A percentile compares a stretch with the other conserved stretches of the same genome.
These are phyloP conservation scores for Takakia lepidozioides DNA, from an alignment of 225 moss, liverwort and hornwort species.

Conservation along the genomic window DNA sequence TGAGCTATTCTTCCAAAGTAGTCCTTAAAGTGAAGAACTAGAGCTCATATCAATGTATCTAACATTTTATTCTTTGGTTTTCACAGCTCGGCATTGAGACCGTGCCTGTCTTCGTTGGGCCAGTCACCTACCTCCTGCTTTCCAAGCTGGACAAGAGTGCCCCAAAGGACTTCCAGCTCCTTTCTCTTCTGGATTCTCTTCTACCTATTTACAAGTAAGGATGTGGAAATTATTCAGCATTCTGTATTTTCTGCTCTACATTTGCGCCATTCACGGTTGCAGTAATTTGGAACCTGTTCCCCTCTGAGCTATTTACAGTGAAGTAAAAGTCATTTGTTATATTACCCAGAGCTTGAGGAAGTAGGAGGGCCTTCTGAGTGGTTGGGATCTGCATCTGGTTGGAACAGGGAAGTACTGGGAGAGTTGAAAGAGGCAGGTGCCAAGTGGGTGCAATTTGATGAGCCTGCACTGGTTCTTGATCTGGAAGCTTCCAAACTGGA, in stretches of 20 bases:
- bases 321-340: too few relatives aligned
- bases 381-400: too few relatives aligned
- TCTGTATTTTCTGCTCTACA: background rate
- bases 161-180: conserved; percentile 58
- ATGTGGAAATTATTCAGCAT: background rate
- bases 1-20: too few relatives aligned
- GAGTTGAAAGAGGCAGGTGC: conserved; percentile 58
- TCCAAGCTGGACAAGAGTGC: conserved; percentile 64
- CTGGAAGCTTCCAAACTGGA: conserved; percentile 41
- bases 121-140: conserved; percentile 68
- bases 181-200: conserved; percentile 55
- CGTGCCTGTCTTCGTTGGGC: conserved; percentile 46
- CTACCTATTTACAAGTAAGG: conserved; percentile 83
- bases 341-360: too few relatives aligned
- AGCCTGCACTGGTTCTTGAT: conserved; percentile 78
- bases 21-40: too few relatives aligned
- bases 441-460: conserved; percentile 48
- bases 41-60: too few relatives aligned
- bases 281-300: background rate
- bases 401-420: conserved; percentile 27
- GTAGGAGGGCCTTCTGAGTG: too few relatives aligned
- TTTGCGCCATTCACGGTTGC: too few relatives aligned
- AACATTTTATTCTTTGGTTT: too few relatives aligned
- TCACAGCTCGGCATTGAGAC: conserved; percentile 45
- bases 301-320: background rate